A percentile compares a stretch with the other conserved stretches of the same genome.
phyloP scores from a whole-genome alignment of 371 early-diverging fungal genomes.

The Haplosporangium sp. region DNA sequence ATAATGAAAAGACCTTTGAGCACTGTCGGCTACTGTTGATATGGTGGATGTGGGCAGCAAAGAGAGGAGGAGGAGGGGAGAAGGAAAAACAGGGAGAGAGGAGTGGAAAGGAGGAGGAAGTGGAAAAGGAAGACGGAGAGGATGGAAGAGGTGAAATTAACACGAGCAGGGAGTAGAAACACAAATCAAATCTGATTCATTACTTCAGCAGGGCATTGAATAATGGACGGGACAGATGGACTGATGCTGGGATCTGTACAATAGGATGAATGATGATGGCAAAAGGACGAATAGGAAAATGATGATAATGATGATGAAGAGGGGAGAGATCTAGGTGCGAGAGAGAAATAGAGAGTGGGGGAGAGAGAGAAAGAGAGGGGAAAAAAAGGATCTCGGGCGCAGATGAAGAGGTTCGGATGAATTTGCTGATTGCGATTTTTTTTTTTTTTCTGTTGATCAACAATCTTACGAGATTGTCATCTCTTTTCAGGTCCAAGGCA shows the following conservation, averaged over 20 bases:
- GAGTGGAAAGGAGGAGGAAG: not conserved
- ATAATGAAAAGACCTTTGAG: no score
- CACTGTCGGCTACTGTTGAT: no score
- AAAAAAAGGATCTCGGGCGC: not conserved
- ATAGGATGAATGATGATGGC: not conserved
- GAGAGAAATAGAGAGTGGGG: slow-evolving; percentile 1
- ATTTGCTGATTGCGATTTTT: not conserved
- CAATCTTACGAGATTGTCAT: no score
- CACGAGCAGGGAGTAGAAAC: not conserved
- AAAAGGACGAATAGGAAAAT: slow-evolving; percentile 6
- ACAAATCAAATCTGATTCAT: no score
- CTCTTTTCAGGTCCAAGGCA: no score
- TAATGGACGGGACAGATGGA: not conserved
- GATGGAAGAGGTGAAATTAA: not conserved
- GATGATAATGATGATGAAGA: slow-evolving; percentile 7
- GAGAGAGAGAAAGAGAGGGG: not conserved
- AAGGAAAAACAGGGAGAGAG: not conserved
- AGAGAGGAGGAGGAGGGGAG: no score
- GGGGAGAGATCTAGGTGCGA: not conserved
- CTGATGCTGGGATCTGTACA: not conserved
- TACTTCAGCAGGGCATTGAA: not conserved
- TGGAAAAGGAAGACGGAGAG: not conserved
- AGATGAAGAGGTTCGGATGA: not conserved
- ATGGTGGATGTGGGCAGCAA: no score
- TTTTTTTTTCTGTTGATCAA: not conserved